Evolutionary conservation across 495 filamentous ascomycete genomes (phyloP).

Genomic region (Hypomontagnella monticulosa): DNA sequence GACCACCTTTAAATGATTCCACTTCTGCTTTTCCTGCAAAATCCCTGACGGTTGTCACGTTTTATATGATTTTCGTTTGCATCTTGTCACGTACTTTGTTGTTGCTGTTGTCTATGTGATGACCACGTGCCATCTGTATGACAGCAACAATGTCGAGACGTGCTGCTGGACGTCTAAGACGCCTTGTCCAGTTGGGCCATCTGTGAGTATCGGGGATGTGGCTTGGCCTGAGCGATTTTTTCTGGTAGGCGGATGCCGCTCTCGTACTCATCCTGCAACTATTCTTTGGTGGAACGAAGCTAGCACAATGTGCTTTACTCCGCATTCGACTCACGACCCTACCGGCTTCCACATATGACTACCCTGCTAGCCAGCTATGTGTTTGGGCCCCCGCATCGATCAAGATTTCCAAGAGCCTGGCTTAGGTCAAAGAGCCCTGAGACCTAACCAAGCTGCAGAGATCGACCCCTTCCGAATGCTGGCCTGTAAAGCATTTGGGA

Average conservation of each 20-base stretch:
- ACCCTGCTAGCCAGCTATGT: background rate
- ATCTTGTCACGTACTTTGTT: slow-evolving; percentile 22
- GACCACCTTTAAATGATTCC: slow-evolving; percentile 6
- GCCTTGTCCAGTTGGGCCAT: slow-evolving; percentile 5
- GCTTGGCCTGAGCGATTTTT: slow-evolving; percentile 2
- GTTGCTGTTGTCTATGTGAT: slow-evolving; percentile 11
- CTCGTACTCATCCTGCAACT: background rate
- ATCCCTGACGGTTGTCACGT: slow-evolving; percentile 6
- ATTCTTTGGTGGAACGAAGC: background rate
- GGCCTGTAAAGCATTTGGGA: background rate
- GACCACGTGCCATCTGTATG: slow-evolving; percentile 2
- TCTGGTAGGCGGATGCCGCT: slow-evolving; percentile 2
- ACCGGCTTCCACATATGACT: background rate
- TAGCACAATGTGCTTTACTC: background rate
- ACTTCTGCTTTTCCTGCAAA: slow-evolving; percentile 7
- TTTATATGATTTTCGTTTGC: slow-evolving; percentile 16
- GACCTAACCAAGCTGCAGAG: background rate
- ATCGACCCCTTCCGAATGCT: background rate
- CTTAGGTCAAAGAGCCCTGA: background rate
- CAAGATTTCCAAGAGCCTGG: slow-evolving; percentile 11
- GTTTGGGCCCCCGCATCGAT: background rate
- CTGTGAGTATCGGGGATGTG: background rate
- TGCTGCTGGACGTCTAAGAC: background rate
- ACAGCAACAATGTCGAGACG: slow-evolving; percentile 6
- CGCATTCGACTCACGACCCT: background rate